Conservation (phyloP, 177 flowering plant genomes). For the Tripterygium wilfordii region DNA sequence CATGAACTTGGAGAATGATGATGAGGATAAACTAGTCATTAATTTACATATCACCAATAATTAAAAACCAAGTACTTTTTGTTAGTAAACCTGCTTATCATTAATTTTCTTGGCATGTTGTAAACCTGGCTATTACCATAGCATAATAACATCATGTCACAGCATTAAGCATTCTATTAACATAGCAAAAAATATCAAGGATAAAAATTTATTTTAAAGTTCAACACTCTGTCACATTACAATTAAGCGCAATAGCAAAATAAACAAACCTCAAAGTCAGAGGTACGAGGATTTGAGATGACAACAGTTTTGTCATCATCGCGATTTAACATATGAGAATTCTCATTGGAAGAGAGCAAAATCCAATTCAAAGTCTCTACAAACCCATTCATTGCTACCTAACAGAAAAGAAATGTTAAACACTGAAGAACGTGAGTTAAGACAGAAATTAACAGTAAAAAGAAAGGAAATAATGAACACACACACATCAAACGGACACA, state of each 20-base stretch:
- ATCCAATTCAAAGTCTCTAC: constrained; percentile 88
- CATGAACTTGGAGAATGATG: too few species aligned
- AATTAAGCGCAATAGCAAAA: neutral
- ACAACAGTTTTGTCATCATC: constrained; percentile 66
- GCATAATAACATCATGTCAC: too few species aligned
- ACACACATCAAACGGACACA: neutral
- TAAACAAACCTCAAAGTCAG: constrained; percentile 85
- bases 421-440: neutral
- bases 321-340: constrained; percentile 67
- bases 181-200: too few species aligned
- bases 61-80: too few species aligned
- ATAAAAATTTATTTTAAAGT: neutral
- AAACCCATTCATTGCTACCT: constrained; percentile 84
- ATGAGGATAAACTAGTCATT: too few species aligned
- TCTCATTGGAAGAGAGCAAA: constrained; percentile 77
- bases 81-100: too few species aligned
- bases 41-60: too few species aligned
- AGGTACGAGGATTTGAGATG: constrained; percentile 77
- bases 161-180: too few species aligned
- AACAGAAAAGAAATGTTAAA: constrained; percentile 5
- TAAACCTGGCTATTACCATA: too few species aligned
- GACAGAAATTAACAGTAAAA: neutral
- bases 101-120: too few species aligned
- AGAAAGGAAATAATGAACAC: neutral
- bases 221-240: neutral